Evolutionary conservation across 345 rosid genomes (phyloP), one percentile per base, ranked within the genome.

Genomic region (Adansonia digitata): DNA sequence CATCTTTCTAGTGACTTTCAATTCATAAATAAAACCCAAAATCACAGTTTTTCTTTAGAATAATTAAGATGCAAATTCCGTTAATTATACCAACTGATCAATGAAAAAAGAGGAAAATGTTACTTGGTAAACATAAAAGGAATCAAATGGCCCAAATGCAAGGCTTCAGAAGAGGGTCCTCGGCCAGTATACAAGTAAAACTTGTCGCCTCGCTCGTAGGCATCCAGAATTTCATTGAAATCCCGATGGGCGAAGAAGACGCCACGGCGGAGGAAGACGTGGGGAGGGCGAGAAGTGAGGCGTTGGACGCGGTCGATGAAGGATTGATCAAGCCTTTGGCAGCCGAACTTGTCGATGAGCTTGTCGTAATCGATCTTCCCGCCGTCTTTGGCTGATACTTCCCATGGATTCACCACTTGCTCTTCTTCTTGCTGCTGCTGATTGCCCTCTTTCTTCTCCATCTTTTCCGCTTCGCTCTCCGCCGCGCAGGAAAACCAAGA

Each of bases 51-150:
- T 26, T 26, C 26, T 22, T 22, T 55, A 55, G 13, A 24, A 56
- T 24, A 56, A 24, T n/a, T n/a, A 52, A 52, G 26, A 52, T n/a
- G 11, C 3, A 52, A 52, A 52, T 52, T 52, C 27, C 13, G 27
- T 52, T 20, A 8, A 52, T 52, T 52, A 52, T 7, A 2, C 57
- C 27, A n/a, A 52, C 11, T 7, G 57, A 8, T 39, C 14, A 22
- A 42, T 11, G 0, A 20, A 68, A 29, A 27, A 61, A 69, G 7
- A 5, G 7, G 9, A 14, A 11, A 13, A 14, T 72, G 85, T 84
- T 24, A 92, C 97, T 91, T 92, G 69, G 98, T 92, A 75, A 92
- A 95, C 99, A 95, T 91, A 78, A 93, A 95, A 22, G 99, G 99
- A 75, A 95, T 72, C 81, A 95, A 88, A 81, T 95, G 97, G 9